These are phyloP conservation scores for Stylonectria norvegica DNA, from an alignment of 2,329 filamentous ascomycete genomes.

Conservation along the genomic window DNA sequence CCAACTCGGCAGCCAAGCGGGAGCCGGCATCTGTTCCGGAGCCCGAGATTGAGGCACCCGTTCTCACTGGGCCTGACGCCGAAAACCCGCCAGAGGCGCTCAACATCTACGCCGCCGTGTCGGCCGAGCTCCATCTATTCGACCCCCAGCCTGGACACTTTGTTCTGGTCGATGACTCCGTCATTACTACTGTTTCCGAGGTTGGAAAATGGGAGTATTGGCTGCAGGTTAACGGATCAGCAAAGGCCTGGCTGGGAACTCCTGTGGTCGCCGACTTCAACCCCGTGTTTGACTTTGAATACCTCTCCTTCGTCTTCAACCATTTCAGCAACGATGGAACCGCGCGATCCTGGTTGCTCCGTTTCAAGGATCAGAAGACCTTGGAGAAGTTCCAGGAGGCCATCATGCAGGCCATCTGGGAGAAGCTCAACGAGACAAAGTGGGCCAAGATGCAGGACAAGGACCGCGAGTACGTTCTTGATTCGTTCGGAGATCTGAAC, in stretches of 20 bases:
- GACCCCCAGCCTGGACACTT: conserved; percentile 88
- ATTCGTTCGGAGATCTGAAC: conserved; percentile 90
- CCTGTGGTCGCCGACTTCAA: conserved; percentile 87
- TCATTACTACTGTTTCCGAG: conserved; percentile 79
- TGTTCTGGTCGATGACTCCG: conserved; percentile 69
- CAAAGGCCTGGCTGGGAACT: conserved; percentile 83
- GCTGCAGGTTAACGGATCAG: conserved; percentile 76
- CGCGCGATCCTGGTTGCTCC: conserved; percentile 91
- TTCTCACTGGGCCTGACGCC: conserved; percentile 20
- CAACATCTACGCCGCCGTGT: conserved; percentile 71
- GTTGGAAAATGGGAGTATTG: conserved; percentile 93
- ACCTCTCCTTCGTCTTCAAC: conserved; percentile 98
- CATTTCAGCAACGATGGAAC: conserved; percentile 85
- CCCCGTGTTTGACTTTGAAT: conserved; percentile 98
- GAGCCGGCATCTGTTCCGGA: conserved; percentile 32
- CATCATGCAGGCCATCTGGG: conserved; percentile 93
- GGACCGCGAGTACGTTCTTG: conserved; percentile 89
- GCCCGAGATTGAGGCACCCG: conserved; percentile 30
- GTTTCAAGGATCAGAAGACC: conserved; percentile 79
- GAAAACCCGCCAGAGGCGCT: conserved; percentile 59
- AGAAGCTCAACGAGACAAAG: conserved; percentile 89
- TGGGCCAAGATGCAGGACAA: conserved; percentile 91
- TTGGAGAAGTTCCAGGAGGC: conserved; percentile 89
- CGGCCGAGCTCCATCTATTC: conserved; percentile 87
- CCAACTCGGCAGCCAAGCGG: conserved; percentile 47